Conservation (phyloP, 1,284 basidiomycete genomes). For the Exobasidium rhododendri region DNA sequence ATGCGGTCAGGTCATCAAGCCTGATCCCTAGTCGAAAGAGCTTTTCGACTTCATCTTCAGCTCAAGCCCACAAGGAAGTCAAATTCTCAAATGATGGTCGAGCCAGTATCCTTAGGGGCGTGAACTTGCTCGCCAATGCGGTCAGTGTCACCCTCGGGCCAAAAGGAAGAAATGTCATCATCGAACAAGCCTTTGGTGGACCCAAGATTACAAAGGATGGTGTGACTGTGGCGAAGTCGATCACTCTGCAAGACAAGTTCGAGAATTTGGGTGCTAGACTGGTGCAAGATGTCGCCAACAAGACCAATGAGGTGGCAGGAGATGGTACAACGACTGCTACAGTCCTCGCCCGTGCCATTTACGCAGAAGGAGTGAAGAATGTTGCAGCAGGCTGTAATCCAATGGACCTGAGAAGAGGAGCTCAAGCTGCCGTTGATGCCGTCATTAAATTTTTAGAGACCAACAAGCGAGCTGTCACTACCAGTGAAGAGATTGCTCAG, state of each 20-base stretch:
- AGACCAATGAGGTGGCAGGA: slow-evolving; percentile 95
- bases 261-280: slow-evolving; percentile 98
- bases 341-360: slow-evolving; percentile 93
- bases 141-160: slow-evolving; percentile 89
- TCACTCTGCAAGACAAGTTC: slow-evolving; percentile 93
- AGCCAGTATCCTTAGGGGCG: slow-evolving; percentile 88
- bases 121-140: slow-evolving; percentile 77
- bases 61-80: slow-evolving; percentile 73
- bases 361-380: slow-evolving; percentile 98
- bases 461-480: slow-evolving; percentile 91
- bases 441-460: slow-evolving; percentile 86
- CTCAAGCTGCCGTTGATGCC: slow-evolving; percentile 92
- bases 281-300: slow-evolving; percentile 90
- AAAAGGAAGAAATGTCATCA: slow-evolving; percentile 98
- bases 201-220: slow-evolving; percentile 98
- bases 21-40: neutral
- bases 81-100: slow-evolving; percentile 95
- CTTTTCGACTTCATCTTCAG: slow-evolving; percentile 33
- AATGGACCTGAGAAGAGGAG: slow-evolving; percentile 95
- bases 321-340: slow-evolving; percentile 98
- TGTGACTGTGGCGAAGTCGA: slow-evolving; percentile 95
- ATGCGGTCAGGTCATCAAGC: slow-evolving; percentile 1
- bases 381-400: slow-evolving; percentile 98
- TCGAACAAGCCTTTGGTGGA: slow-evolving; percentile 94
- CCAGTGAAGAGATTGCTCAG: slow-evolving; percentile 93